Evolutionary conservation across 2,329 filamentous ascomycete species (phyloP).

Genomic region (Colletotrichum sp.): DNA sequence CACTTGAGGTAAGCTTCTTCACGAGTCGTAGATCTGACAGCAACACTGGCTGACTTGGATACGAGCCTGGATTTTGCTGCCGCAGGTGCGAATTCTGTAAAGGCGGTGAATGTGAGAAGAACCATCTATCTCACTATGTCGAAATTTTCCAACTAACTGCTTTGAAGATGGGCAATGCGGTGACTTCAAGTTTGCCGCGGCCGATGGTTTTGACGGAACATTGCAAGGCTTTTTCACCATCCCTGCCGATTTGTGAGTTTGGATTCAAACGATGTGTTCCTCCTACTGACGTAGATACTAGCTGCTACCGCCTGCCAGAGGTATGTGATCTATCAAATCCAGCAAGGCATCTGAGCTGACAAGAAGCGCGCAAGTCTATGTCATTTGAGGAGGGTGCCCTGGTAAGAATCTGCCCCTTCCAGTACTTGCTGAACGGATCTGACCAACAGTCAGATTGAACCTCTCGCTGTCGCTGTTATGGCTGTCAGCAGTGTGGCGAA

Average conservation of each 20-base stretch:
- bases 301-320: neutral
- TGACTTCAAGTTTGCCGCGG: neutral
- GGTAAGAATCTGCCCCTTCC: neutral
- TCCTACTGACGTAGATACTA: fast-evolving
- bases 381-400: neutral
- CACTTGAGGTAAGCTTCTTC: no score
- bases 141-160: neutral
- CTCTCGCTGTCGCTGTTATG: neutral
- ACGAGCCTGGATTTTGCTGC: neutral
- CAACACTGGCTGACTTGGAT: neutral
- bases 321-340: neutral
- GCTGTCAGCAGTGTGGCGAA: neutral
- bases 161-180: neutral
- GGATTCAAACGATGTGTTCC: fast-evolving
- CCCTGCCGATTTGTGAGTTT: neutral
- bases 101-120: neutral
- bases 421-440: neutral
- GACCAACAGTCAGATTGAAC: neutral
- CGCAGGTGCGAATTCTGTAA: neutral
- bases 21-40: neutral
- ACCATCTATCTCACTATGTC: neutral
- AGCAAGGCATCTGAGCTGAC: neutral
- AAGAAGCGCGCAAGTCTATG: neutral
- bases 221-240: neutral
- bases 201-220: neutral